Conservation (phyloP, 768 basidiomycete species). For the Suillus subluteus region DNA sequence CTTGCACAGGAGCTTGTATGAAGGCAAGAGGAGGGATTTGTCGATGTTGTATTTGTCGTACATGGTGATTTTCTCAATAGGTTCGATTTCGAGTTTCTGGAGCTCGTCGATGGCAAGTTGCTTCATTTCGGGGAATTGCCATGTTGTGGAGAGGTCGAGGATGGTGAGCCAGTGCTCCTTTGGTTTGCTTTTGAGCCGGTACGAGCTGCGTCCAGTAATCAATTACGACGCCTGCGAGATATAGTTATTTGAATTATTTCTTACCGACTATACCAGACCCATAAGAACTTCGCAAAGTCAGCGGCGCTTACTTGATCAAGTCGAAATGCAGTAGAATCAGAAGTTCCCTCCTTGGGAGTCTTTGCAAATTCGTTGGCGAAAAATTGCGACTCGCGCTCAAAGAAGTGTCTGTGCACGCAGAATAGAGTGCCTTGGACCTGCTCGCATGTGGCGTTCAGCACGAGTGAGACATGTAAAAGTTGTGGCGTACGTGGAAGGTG, state of each 20-base stretch:
- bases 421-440: constrained; percentile 1
- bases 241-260: constrained; percentile 13
- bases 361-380: constrained; percentile 31
- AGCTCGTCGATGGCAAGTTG: constrained; percentile 58
- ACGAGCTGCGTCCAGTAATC: constrained; percentile 43
- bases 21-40: constrained; percentile 48
- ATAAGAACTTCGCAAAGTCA: constrained; percentile 51
- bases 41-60: constrained; percentile 60
- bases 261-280: constrained; percentile 62
- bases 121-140: constrained; percentile 57
- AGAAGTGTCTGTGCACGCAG: constrained; percentile 13
- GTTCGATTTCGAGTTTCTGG: constrained; percentile 46
- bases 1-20: constrained; percentile 44
- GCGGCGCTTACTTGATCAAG: constrained; percentile 29
- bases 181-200: constrained; percentile 51
- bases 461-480: too few species aligned
- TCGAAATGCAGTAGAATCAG: constrained; percentile 10
- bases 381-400: constrained; percentile 38
- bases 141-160: constrained; percentile 53
- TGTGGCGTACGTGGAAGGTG: background rate
- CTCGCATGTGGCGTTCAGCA: background rate
- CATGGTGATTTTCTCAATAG: constrained; percentile 55
- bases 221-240: background rate
- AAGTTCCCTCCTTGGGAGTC: background rate
- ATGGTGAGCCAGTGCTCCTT: constrained; percentile 58